These are phyloP conservation scores for Yamadazyma siamensis DNA, from an alignment of 1,139 yeast genomes.

Conservation along the genomic window DNA sequence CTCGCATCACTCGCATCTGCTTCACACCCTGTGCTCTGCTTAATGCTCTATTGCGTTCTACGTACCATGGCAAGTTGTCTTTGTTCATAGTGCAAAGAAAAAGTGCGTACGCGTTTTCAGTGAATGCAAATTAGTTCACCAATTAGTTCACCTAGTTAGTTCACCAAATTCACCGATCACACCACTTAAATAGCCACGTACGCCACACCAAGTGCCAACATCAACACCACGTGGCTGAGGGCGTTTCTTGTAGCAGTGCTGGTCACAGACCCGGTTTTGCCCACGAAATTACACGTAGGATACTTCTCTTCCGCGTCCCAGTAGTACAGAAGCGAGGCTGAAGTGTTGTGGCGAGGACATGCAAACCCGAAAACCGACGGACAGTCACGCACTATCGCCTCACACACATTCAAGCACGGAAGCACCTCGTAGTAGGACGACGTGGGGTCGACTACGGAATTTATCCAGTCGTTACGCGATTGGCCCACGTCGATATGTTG, in stretches of 20 bases:
- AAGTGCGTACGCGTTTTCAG: no score
- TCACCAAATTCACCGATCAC: no score
- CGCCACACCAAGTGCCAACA: constrained; percentile 5
- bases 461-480: constrained; percentile 63
- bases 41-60: constrained; percentile 8
- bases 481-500: constrained; percentile 43
- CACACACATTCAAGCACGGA: constrained; percentile 83
- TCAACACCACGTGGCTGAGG: no score
- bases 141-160: no score
- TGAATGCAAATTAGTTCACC: no score
- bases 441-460: constrained; percentile 56
- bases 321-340: constrained; percentile 46
- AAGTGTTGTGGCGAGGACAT: constrained; percentile 55
- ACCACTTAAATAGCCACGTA: no score
- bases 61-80: constrained; percentile 44
- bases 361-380: constrained; percentile 71
- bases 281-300: constrained; percentile 51
- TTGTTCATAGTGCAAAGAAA: no score
- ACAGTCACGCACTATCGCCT: constrained; percentile 77
- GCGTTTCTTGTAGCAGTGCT: constrained; percentile 6
- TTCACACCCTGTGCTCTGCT: neutral
- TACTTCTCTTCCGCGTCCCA: constrained; percentile 32
- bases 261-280: constrained; percentile 16
- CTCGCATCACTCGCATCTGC: no score
- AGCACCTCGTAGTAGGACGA: constrained; percentile 68